Conservation (phyloP, 306 rosid species). For the Hippophae rhamnoides region DNA sequence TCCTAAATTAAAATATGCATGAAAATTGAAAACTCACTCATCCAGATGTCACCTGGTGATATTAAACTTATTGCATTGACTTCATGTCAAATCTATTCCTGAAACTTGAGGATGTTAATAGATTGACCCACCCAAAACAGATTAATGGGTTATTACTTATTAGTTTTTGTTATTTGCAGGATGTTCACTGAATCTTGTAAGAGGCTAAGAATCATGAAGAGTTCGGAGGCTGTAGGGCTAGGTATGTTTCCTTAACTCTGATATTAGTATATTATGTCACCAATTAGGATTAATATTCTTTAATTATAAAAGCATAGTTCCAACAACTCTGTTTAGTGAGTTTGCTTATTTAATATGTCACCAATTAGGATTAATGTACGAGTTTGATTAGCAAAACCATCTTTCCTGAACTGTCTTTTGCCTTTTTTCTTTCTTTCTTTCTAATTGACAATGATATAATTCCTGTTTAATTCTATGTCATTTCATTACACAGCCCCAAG, state of each 20-base stretch:
- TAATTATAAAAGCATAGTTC: no score
- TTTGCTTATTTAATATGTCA: no score
- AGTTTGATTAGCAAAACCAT: neutral
- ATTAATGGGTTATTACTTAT: conserved; percentile 8
- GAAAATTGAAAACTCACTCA: neutral
- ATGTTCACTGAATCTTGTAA: conserved; percentile 78
- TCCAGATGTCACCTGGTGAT: neutral
- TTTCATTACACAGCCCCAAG: conserved; percentile 74
- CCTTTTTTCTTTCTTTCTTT: conserved; percentile 6
- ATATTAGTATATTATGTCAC: neutral
- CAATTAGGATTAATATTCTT: no score
- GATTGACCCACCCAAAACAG: neutral
- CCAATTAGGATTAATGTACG: no score
- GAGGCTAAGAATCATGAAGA: conserved; percentile 92
- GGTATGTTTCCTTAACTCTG: conserved; percentile 30
- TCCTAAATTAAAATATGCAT: no score
- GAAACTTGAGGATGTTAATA: neutral
- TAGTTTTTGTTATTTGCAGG: conserved; percentile 35
- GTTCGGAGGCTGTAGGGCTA: conserved; percentile 90
- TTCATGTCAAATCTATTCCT: neutral
- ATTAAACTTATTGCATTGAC: no score
- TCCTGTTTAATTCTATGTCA: neutral
- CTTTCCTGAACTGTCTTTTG: neutral
- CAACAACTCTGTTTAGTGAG: no score
- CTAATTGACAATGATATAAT: neutral